Evolutionary conservation across 2,329 filamentous ascomycete genomes (phyloP), one percentile per base, ranked within the genome.

Genomic region (Hortaea werneckii): DNA sequence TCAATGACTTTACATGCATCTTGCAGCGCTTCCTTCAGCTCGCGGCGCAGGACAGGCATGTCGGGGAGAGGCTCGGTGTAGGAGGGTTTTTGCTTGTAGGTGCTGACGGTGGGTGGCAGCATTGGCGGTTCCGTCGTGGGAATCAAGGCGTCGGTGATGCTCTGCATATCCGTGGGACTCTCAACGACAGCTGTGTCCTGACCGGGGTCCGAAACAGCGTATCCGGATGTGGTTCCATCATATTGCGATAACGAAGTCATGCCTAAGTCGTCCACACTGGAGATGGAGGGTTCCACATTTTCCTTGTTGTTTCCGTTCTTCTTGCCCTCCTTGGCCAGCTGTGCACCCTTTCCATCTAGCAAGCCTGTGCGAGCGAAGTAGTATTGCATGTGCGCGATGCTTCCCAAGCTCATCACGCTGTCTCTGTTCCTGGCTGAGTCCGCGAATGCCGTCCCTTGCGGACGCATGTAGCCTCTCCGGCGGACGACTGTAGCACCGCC

Each of bases 361-460:
- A 98, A 69, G 5, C 92, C 92, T 0, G 92, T 98, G 49, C 92
- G 77, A 32, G 92, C 90, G 70, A 98, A 98, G 68, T 96, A 98
- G 69, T 96, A 95, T 67, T 98, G 92, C 60, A 98, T 73, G 69
- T 98, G 92, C 46, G 89, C 87, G 58, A 98, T 98, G 66, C 89
- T 95, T 45, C 92, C 92, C 51, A 98, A 70, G 61, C 87, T 95
- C 79, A 96, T 83, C 54, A 98, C 92, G 62, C 89, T 95, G 65
- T 98, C 90, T 52, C 92, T 78, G 42, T 87, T 87, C 61, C 81
- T 82, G 40, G 92, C 92, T 46, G 89, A 95, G 49, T 85, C 84
- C 27, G 92, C 87, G 65, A 96, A 98, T 59, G 88, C 79, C 43
- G 86, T 94, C 44, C 82, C 86, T 63, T 88, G 84, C 1, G 89